Base-by-base conservation (phyloP, 2,329 filamentous ascomycete species). In the Aureobasidium sp. region DNA sequence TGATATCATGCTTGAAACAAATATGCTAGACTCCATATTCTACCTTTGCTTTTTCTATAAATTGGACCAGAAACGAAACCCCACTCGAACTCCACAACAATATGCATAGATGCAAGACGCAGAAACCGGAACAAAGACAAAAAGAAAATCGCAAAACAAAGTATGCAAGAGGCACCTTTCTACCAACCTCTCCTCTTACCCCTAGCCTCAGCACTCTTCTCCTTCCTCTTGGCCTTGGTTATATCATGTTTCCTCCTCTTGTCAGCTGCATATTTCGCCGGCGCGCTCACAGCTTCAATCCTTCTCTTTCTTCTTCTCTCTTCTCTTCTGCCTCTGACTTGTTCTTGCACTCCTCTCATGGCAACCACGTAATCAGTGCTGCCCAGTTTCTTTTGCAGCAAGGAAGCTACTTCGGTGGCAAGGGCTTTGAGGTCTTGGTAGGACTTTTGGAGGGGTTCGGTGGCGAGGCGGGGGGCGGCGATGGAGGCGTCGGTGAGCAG, bases 221-320 rank as follows among this genome's bases (percentile, higher is more conserved):
- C 88, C 81, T 91, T 96, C 73, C 87, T 86, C 74, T 86, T 85
- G 68, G 88, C 87, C 77, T 87, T 91, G 80, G 94, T 94, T 78
- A 87, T 86, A 72, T 94, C 90, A 65, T 89, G 82, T 79, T 88
- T 91, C 78, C 87, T 89, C 72, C 83, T 86, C 85, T 97, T 97
- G 68, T 88, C 86, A 70, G 82, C 80, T 32, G 86, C 90, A 68
- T 86, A 86, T 71, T 81, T 87, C 76, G 94, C 93, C 1, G 94
- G 94, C 70, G 88, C 84, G 54, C 83, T 83, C 29, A 99, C 86
- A 11, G 90, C 90, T 72, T 95, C 92, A 66, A 97, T 90, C 75
- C 90, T 90, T 69, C 94, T 84, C 83, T 99, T 99, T 65, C 82
- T 84, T 59, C 88, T 85, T 66, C 95, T 80, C 69, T 86, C 84